Base-by-base conservation (phyloP, 306 rosid species). In the Medicago lupulina region DNA sequence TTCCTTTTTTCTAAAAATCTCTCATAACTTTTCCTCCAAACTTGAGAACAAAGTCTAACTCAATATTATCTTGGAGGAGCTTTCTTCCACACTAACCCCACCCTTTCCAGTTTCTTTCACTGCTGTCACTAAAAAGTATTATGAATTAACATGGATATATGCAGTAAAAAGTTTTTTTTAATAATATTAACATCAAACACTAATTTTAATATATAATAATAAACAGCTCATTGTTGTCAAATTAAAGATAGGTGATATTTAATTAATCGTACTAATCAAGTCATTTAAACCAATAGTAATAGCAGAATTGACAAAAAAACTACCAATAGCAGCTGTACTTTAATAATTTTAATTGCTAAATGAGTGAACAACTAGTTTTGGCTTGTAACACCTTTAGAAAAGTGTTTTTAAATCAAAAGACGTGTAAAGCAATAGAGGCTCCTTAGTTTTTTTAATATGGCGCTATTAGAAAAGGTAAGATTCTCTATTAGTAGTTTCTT, bases 391-490 rank as follows among this genome's bases (percentile, higher is more conserved):
- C 34, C 81, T 73, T 82, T 78, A 73, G 55, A 66, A 73, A 82
- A 77, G 64, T 71, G 8, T 3, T 7, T 51, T 2, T 0, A 55
- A 68, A 18, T 19, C 6, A 25, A 76, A 70, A 55, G 78, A 57
- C 39, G 64, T 61, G 68, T 44, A 65, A 70, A 62, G 78, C 57
- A 76, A 49, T 18, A 15, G 9, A 15, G 68, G 69, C 31, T 53
- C 47, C 61, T 75, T 38, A 49, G 49, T 59, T 57, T 51, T 47
- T 82, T 63, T 79, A 49, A 67, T 17, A 61, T 77, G 85, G 82
- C 82, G 5, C 16, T 41, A 78, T 77, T 36, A 53, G 76, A 60
- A 78, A 77, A 82, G 68, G 68, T 17, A 50, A 82, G 82, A 82
- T 82, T 82, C 85, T 78, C 38, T 25, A 40, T 62, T 51, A 40